Evolutionary conservation across 169 alveolate species (phyloP).

Genomic region (Plasmodium adleri): DNA sequence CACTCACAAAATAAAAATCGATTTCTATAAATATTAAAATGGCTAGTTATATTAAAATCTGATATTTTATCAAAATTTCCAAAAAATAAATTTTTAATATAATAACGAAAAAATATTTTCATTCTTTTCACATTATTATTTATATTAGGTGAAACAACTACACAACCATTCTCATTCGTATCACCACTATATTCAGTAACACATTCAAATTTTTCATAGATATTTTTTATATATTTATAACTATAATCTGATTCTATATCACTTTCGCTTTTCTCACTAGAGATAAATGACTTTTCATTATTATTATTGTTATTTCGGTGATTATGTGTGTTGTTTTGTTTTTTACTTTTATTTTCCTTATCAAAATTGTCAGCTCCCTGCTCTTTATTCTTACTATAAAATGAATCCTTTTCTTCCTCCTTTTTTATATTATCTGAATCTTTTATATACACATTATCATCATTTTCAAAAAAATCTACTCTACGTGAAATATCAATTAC

Average conservation of each 20-base stretch:
- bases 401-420: constrained; percentile 2
- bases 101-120: constrained; percentile 50
- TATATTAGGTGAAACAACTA: background rate
- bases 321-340: background rate
- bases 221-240: constrained; percentile 22
- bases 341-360: background rate
- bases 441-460: too few relatives aligned
- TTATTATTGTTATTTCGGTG: background rate
- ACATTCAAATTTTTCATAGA: background rate
- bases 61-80: constrained; percentile 35
- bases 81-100: constrained; percentile 37
- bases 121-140: constrained; percentile 44
- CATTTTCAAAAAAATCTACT: too few relatives aligned
- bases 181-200: background rate
- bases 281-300: background rate
- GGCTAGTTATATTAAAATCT: constrained; percentile 20
- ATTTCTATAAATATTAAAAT: constrained; percentile 43
- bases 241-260: constrained; percentile 30
- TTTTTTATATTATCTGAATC: too few relatives aligned
- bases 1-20: constrained; percentile 62
- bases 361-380: background rate
- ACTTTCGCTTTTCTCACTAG: background rate
- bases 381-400: constrained; percentile 26
- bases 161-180: background rate
- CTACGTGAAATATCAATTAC: too few relatives aligned